Percentiles rank a stretch among this genome's conserved stretches.
These are phyloP conservation scores for Pholiota molesta DNA, from an alignment of 768 basidiomycete genomes.

Conservation along the genomic window DNA sequence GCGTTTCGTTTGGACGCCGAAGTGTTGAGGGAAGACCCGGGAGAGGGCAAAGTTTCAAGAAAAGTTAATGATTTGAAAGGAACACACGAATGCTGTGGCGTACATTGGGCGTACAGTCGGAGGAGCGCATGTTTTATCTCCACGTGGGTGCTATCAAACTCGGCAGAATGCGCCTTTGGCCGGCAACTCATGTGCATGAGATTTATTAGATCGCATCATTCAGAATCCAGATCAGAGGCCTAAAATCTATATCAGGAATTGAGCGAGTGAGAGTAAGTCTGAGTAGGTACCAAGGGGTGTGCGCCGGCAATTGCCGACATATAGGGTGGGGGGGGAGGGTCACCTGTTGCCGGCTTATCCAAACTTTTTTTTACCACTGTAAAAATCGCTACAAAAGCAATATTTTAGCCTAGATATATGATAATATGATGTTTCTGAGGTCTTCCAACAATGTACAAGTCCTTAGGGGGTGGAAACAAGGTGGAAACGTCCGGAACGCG, in stretches of 20 bases:
- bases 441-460: no score
- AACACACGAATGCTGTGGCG: neutral
- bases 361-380: no score
- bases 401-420: no score
- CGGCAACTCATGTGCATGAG: slow-evolving; percentile 14
- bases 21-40: neutral
- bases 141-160: slow-evolving; percentile 13
- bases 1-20: neutral
- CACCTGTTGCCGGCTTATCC: no score
- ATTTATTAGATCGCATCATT: neutral
- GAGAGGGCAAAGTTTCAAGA: neutral
- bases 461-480: no score
- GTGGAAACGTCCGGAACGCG: no score
- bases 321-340: no score
- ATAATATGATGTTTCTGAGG: no score
- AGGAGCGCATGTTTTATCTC: slow-evolving; percentile 3
- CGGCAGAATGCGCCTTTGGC: neutral
- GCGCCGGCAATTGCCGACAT: no score
- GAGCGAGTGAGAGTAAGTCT: no score
- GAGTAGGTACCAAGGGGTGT: no score
- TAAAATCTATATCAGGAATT: slow-evolving; percentile 11
- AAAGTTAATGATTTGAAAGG: neutral
- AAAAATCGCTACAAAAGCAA: no score
- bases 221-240: slow-evolving; percentile 1
- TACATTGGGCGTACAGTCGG: neutral